Conservation (phyloP, 2,329 filamentous ascomycete genomes). For the Eutypella sp. region DNA sequence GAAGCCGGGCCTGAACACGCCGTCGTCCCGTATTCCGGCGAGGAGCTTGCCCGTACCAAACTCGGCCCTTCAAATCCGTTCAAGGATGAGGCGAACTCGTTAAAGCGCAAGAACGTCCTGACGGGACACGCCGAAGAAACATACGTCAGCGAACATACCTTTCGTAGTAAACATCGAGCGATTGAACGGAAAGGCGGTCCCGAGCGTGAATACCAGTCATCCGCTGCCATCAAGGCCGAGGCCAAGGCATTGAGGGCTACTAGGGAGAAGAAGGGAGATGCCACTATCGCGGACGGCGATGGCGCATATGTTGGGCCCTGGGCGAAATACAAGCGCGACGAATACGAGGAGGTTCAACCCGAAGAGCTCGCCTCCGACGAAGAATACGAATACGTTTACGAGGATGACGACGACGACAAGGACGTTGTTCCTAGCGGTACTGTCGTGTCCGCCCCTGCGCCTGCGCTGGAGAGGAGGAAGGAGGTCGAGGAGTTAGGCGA, state of each 20-base stretch:
- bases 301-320: conserved; percentile 91
- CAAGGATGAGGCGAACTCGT: conserved; percentile 52
- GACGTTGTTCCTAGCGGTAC: conserved; percentile 62
- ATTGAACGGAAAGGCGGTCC: conserved; percentile 63
- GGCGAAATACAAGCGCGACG: conserved; percentile 73
- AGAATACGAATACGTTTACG: conserved; percentile 72
- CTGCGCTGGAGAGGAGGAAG: conserved; percentile 51
- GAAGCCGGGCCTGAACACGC: conserved; percentile 52
- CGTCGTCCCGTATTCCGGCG: conserved; percentile 63
- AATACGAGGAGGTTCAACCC: conserved; percentile 71
- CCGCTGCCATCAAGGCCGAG: conserved; percentile 61
- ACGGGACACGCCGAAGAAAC: conserved; percentile 88
- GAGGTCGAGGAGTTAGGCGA: conserved; percentile 56
- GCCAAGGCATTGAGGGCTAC: conserved; percentile 64
- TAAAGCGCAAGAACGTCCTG: conserved; percentile 75
- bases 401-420: conserved; percentile 69
- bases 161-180: conserved; percentile 80
- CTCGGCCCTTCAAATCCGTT: conserved; percentile 73
- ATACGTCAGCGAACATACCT: conserved; percentile 83
- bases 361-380: conserved; percentile 74
- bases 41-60: conserved; percentile 61
- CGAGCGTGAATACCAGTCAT: conserved; percentile 50
- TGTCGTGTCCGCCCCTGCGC: conserved; percentile 50
- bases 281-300: conserved; percentile 78
- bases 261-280: conserved; percentile 79